Evolutionary conservation across 1,139 yeast species (phyloP), one percentile per base, ranked within the genome.

Genomic region (Diutina scorzettiae): DNA sequence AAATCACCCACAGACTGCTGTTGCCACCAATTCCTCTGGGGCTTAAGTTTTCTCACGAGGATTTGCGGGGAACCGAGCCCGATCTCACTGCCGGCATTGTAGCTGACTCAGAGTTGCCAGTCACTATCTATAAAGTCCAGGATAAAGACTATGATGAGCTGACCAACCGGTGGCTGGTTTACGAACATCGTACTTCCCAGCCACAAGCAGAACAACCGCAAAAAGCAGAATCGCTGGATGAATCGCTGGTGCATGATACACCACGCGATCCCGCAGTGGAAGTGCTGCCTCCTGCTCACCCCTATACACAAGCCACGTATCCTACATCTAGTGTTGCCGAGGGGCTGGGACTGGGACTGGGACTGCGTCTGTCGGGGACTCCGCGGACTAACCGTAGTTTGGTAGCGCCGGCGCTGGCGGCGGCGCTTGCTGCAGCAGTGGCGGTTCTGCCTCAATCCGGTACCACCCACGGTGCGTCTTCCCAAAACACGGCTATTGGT

Each of bases 351-450:
- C 24, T 32, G 37, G n/a, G n/a, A n/a, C 37, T 19, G 25, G 24
- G 16, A 20, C 37, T 32, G 37, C 8, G 20, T 14, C 24, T 32
- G 37, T 19, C 37, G 37, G 16, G 4, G 14, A 8, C 24, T 2
- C n/a, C 30, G 5, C 8, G 14, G 14, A n/a, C 37, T 11, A 19
- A 25, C n/a, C 24, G 37, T 5, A 16, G 25, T 8, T 12, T 20
- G n/a, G 24, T n/a, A 17, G 37, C 21, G 5, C 37, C 37, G 25
- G 20, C 37, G 16, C 37, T 32, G 37, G 37, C 37, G 21, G 27
- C 37, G 17, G 37, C 37, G 17, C 37, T 32, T n/a, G 37, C 37
- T 14, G 37, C 37, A 20, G 37, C 37, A 21, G 37, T 32, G 23
- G 37, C 37, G 17, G 24, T 25, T 18, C 21, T 21, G 16, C 37